Percentiles rank a stretch among this genome's conserved stretches.
Conservation (phyloP, 177 flowering plant genomes). For the Tripterygium wilfordii region DNA sequence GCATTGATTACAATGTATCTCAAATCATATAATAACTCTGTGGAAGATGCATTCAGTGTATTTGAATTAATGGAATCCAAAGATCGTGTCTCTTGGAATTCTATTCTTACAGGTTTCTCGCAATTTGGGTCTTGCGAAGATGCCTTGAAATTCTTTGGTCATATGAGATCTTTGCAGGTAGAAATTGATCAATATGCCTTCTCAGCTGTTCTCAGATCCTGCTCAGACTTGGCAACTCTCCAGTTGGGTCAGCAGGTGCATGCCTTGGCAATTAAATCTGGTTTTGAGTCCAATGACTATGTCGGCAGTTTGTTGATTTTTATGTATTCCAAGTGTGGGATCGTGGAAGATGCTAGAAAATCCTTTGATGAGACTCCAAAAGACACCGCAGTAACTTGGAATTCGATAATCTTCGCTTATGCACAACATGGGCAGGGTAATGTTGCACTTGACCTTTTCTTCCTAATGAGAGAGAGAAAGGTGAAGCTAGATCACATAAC, state of each 20-base stretch:
- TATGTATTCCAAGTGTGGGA: constrained; percentile 88
- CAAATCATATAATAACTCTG: constrained; percentile 26
- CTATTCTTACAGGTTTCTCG: constrained; percentile 70
- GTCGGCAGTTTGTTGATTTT: constrained; percentile 72
- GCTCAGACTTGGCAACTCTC: constrained; percentile 75
- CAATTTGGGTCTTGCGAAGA: constrained; percentile 60
- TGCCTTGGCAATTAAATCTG: constrained; percentile 46
- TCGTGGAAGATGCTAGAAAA: constrained; percentile 64
- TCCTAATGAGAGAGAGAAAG: constrained; percentile 38
- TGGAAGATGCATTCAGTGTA: constrained; percentile 51
- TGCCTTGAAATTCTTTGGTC: constrained; percentile 48
- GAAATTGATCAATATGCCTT: constrained; percentile 66
- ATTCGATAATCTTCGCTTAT: constrained; percentile 69
- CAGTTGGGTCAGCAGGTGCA: constrained; percentile 76
- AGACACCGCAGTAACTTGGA: constrained; percentile 65
- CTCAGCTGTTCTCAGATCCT: constrained; percentile 65
- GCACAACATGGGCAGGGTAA: constrained; percentile 86
- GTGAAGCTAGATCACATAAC: constrained; percentile 80
- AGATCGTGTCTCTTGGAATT: constrained; percentile 80
- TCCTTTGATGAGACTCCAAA: constrained; percentile 46
- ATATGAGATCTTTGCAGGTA: constrained; percentile 36
- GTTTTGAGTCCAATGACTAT: constrained; percentile 48
- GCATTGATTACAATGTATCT: constrained; percentile 69
- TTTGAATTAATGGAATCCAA: constrained; percentile 48
- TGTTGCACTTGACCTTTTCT: constrained; percentile 57